Evolutionary conservation across 2,329 filamentous ascomycete species (phyloP), one percentile per base, ranked within the genome.

Genomic region (Sporothrix euskadiensis): DNA sequence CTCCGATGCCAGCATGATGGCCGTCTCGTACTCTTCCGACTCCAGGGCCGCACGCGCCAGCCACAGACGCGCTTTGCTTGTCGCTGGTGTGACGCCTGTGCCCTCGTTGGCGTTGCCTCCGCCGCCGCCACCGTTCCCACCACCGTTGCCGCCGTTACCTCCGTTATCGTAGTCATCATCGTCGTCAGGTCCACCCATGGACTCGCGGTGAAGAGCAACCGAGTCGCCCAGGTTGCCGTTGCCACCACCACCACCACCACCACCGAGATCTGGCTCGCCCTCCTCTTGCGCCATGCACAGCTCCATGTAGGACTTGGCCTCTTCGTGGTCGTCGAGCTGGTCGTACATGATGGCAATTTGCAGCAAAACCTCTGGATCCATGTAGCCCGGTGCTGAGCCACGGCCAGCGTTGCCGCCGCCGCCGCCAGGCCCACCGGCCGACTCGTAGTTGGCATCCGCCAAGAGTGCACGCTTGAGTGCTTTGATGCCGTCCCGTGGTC

Each of bases 301-400:
- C 81, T 98, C 95, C 96, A 99, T 98, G 81, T 97, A 99, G 0
- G 91, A 90, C 44, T 93, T 93, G 6, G 94, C 92, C 80, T 98
- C 93, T 1, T 91, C 90, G 77, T 90, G 88, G 65, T 96, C 90
- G 12, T 89, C 89, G 0, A 97, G 85, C 65, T 90, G 88, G 81
- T 98, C 94, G 80, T 98, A 97, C 83, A 98, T 91, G 30, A 87
- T 85, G 0, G 95, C 96, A 76, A 99, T 97, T 78, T 97, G 93
- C 75, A 97, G 88, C 6, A 99, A 85, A 0, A 97, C 92, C 76
- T 98, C 94, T 0, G 96, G 94, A 78, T 98, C 96, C 81, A 98
- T 90, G 68, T 94, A 79, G 79, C 85, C 80, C 52, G 85, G 82
- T 84, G 83, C 41, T 7, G 39, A 41, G 16, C 61, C 61, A 7